Conservation (phyloP, 306 rosid genomes). For the Glycine latifolia region DNA sequence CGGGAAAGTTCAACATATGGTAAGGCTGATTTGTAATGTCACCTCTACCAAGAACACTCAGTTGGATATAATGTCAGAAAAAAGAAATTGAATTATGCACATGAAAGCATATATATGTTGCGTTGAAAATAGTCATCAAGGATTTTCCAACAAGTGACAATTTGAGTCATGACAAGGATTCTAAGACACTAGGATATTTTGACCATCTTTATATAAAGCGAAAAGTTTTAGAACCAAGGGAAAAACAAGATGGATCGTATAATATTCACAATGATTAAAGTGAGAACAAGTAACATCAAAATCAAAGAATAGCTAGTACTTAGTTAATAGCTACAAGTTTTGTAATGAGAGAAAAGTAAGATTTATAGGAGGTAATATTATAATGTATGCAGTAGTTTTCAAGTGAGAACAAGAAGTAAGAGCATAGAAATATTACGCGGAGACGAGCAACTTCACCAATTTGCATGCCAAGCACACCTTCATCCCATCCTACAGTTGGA, state of each 20-base stretch:
- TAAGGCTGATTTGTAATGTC: not conserved
- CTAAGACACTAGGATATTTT: too few relatives aligned
- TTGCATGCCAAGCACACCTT: slow-evolving; percentile 93
- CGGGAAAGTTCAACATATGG: not conserved
- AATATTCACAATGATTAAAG: too few relatives aligned
- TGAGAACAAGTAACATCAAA: not conserved
- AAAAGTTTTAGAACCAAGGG: too few relatives aligned
- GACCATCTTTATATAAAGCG: too few relatives aligned
- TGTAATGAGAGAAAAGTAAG: too few relatives aligned
- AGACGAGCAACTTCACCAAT: slow-evolving; percentile 96
- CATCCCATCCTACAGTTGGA: slow-evolving; percentile 82
- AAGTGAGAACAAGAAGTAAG: too few relatives aligned
- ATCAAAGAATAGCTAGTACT: too few relatives aligned
- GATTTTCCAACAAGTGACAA: not conserved
- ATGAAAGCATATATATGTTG: not conserved
- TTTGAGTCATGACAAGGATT: not conserved
- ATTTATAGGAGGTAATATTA: too few relatives aligned
- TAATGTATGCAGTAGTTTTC: too few relatives aligned
- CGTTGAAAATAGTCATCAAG: not conserved
- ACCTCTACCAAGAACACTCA: not conserved
- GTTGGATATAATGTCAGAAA: not conserved
- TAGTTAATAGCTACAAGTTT: too few relatives aligned
- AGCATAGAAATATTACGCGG: slow-evolving; percentile 60
- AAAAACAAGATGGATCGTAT: too few relatives aligned
- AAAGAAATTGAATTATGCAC: not conserved